phyloP scores from a whole-genome alignment of 2,329 filamentous ascomycete species.

The Bipolaris gigantea region DNA sequence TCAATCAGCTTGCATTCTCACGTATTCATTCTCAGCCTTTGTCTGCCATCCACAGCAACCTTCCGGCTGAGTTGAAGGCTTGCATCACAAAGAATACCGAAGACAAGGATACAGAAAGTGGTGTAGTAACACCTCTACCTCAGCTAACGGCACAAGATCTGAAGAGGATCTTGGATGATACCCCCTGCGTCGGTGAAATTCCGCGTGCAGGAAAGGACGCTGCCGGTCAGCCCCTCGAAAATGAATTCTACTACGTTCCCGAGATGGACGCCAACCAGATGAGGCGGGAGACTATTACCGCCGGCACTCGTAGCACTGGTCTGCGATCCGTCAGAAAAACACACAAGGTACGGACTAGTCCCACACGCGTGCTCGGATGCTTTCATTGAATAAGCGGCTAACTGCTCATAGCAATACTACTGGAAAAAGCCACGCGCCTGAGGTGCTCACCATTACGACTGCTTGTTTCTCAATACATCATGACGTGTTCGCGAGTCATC shows the following conservation, averaged over 20 bases:
- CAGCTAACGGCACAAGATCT: constrained; percentile 55
- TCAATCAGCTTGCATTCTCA: constrained; percentile 95
- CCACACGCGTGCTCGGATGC: neutral
- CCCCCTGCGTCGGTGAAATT: constrained; percentile 84
- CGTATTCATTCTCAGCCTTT: constrained; percentile 88
- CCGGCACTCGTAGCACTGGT: constrained; percentile 84
- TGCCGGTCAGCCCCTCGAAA: constrained; percentile 88
- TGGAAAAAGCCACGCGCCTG: constrained; percentile 62
- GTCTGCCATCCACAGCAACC: constrained; percentile 83
- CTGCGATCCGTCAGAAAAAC: constrained; percentile 89
- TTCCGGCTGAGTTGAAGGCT: constrained; percentile 64
- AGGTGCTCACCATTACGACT: constrained; percentile 1
- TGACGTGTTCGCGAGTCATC: neutral
- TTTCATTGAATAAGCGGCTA: constrained; percentile 5
- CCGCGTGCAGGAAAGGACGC: constrained; percentile 91
- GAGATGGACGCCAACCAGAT: constrained; percentile 81
- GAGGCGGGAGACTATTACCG: constrained; percentile 78
- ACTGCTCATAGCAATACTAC: constrained; percentile 64
- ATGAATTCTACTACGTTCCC: constrained; percentile 94
- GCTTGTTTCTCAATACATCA: neutral
- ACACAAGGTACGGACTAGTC: constrained; percentile 74
- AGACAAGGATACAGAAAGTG: constrained; percentile 25
- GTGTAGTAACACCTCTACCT: constrained; percentile 26
- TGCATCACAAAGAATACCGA: constrained; percentile 27
- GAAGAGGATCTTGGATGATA: constrained; percentile 70